These are phyloP conservation scores for Diplodia scrobiculata DNA, from an alignment of 2,329 filamentous ascomycete genomes.

Conservation along the genomic window DNA sequence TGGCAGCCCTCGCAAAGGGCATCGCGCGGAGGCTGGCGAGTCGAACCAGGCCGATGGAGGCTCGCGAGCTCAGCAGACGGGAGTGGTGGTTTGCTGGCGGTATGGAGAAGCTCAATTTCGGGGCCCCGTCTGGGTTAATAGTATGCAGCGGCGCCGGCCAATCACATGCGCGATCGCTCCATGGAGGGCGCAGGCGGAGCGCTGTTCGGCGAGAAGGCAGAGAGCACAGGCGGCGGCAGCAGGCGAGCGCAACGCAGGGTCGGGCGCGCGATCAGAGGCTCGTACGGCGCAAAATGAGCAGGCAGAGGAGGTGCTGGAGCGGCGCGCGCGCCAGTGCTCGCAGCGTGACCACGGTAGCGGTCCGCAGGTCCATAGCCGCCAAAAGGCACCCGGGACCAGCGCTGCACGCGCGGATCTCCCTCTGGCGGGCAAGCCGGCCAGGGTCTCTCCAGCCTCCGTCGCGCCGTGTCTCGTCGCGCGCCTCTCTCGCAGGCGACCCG, in stretches of 20 bases:
- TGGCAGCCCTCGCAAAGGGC: slow-evolving; percentile 22
- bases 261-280: not conserved
- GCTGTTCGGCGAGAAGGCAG: slow-evolving; percentile 1
- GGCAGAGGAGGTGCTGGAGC: not conserved
- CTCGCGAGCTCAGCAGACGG: slow-evolving; percentile 8
- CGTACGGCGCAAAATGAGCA: not conserved
- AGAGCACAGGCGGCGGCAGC: slow-evolving; percentile 1
- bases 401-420: slow-evolving; percentile 16
- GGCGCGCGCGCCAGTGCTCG: not conserved
- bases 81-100: slow-evolving; percentile 20
- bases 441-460: not conserved
- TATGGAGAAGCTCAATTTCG: slow-evolving; percentile 28
- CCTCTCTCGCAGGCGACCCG: not conserved
- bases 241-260: slow-evolving; percentile 4
- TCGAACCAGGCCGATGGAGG: slow-evolving; percentile 21
- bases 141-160: slow-evolving; percentile 17
- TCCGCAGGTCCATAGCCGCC: not conserved
- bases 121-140: slow-evolving; percentile 27
- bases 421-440: not conserved
- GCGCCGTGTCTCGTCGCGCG: not conserved
- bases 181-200: slow-evolving; percentile 11
- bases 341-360: not conserved
- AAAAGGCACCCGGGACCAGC: no score
- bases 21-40: slow-evolving; percentile 2
- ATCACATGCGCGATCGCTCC: slow-evolving; percentile 24